Evolutionary conservation across 164 flowering plant genomes (phyloP), one percentile per base, ranked within the genome.

Genomic region (Chimonanthus salicifolius): DNA sequence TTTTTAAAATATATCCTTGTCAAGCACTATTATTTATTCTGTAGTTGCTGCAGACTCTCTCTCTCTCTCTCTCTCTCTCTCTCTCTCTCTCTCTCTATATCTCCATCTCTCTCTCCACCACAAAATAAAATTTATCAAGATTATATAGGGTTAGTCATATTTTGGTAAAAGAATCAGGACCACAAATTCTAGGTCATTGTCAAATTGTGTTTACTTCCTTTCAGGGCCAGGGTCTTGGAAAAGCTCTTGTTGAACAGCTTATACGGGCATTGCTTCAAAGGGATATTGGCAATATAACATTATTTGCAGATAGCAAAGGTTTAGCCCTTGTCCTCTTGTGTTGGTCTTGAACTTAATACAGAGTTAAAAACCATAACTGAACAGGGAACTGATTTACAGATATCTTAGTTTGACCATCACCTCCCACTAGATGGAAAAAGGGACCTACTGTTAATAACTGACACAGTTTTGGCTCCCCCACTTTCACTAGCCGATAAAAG

Each of bases 211-310:
- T 5, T 71, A 51, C 77, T 69, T 10, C 71, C 46, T 72, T 80
- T 79, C 84, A 92, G 99, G 99, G 99, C 65, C 97, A 90, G 80
- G 99, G 99, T 67, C 94, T 94, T 64, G 99, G 99, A 64, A 94
- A 91, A 82, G 91, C 96, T 58, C 92, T 94, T 54, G 79, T 94
- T 67, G 99, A 94, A 77, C 91, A 92, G 83, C 77, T 91, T 77
- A 83, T 92, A 73, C 88, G 93, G 77, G 83, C 93, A 72, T 86
- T 94, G 77, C 80, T 94, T 73, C 97, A 88, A 68, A 88, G 89
- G 80, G 97, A 92, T 79, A 94, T 94, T 76, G 97, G 97, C 62
- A 94, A 92, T 74, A 94, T 92, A 76, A 81, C 97, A 47, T 85
- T 92, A 45, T 92, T 94, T 82, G 99, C 99, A n/a, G 97, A 92